Evolutionary conservation across 1,139 yeast species (phyloP).

Genomic region (Suhomyces kunorum): DNA sequence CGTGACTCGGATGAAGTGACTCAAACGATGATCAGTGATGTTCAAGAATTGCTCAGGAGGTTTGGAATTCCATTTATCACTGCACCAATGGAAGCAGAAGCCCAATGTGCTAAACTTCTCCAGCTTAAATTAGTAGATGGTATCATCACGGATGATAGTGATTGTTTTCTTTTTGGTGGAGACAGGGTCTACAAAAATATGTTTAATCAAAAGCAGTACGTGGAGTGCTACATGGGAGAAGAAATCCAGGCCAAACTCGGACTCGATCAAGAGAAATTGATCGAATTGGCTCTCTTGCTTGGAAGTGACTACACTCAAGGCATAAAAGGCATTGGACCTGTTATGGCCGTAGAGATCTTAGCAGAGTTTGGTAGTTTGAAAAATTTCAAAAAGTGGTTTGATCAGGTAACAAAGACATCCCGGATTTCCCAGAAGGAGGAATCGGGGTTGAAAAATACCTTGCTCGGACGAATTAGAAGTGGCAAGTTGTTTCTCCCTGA

Average conservation of each 20-base stretch:
- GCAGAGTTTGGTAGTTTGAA: conserved; percentile 69
- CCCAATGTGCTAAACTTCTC: conserved; percentile 86
- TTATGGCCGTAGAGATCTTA: conserved; percentile 85
- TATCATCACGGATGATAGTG: conserved; percentile 95
- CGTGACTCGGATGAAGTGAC: conserved; percentile 94
- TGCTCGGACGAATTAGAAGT: conserved; percentile 55
- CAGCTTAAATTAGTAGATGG: conserved; percentile 82
- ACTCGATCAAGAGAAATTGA: conserved; percentile 59
- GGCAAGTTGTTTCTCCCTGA: conserved; percentile 65
- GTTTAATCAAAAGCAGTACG: conserved; percentile 92
- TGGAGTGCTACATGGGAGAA: conserved; percentile 72
- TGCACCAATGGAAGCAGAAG: conserved; percentile 99
- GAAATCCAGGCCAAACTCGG: conserved; percentile 70
- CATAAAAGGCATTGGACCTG: conserved; percentile 89
- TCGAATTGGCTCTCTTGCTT: conserved; percentile 75
- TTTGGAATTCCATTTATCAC: conserved; percentile 94
- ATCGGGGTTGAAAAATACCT: conserved; percentile 44
- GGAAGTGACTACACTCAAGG: conserved; percentile 98
- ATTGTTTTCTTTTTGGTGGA: conserved; percentile 94
- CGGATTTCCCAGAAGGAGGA: conserved; percentile 17
- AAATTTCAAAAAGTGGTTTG: conserved; percentile 44
- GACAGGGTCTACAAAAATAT: conserved; percentile 81
- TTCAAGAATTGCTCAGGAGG: conserved; percentile 78
- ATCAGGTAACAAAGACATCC: conserved; percentile 26
- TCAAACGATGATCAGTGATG: conserved; percentile 80